Evolutionary conservation across 768 basidiomycete species (phyloP), one percentile per base, ranked within the genome.

Genomic region (Clavulina sp.): DNA sequence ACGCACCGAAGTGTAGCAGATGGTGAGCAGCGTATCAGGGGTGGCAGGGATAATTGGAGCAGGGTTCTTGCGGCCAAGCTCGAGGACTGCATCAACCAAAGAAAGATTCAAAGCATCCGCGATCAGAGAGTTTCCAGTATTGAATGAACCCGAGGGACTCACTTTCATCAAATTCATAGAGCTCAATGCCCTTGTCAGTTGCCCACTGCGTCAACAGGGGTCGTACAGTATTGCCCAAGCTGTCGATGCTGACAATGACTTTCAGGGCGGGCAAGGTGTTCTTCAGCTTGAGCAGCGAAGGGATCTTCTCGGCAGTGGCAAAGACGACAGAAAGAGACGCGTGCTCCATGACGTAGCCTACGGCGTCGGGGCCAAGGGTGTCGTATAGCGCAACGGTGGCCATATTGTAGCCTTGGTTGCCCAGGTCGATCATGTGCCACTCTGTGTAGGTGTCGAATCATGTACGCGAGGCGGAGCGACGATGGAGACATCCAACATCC

Each of bases 321-420:
- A 95, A 92, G 51, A 91, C 65, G 50, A 93, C 70, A 6, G 85
- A 73, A n/a, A 87, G 64, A 53, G 84, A 74, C 38, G 89, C 74
- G 61, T 96, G 92, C 62, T 85, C 81, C 61, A 86, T 79, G 51
- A 88, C 92, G 56, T 49, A 57, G 31, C 50, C 86, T 53, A 91
- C 86, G 48, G 86, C 81, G 60, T 89, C 84, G 56, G 78, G 79
- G 9, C 95, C 95, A 41, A 97, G 69, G 0, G 92, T 96, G 61
- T 97, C 91, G 66, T 99, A 99, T 55, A 99, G 69, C 60, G 81
- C 81, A 56, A 95, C 88, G 4, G 80, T 76, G 32, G 93, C 81
- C 62, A 85, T 80, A 21, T 73, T 71, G 63, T 93, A 96, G 5
- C 78, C 81, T 49, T 84, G 77, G 53, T 79, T 69, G 13, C 87